These are phyloP conservation scores for Phalaenopsis equestris DNA, from an alignment of 106 monocot genomes.

Conservation along the genomic window DNA sequence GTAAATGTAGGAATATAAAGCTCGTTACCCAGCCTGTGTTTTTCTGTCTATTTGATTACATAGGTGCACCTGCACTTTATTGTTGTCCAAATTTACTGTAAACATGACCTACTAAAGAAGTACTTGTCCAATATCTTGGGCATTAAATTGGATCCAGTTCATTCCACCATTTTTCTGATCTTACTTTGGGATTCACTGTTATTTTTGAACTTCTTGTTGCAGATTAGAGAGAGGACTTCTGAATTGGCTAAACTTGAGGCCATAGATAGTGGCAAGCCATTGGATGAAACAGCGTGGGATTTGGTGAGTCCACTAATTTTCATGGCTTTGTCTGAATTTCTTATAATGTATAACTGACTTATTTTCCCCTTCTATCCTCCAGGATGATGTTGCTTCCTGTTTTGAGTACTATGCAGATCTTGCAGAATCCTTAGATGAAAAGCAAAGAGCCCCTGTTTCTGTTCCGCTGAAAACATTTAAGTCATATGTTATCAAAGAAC, in stretches of 20 bases:
- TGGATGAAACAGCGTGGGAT: conserved; percentile 95
- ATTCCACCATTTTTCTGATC: not conserved
- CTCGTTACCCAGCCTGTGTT: not conserved
- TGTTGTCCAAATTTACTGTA: not conserved
- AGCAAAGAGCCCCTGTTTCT: conserved; percentile 67
- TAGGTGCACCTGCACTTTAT: not conserved
- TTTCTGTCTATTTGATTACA: not conserved
- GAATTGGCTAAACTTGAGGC: conserved; percentile 77
- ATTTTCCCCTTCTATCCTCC: conserved; percentile 5
- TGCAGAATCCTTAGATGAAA: conserved; percentile 77
- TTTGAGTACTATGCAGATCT: conserved; percentile 98
- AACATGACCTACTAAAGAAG: not conserved
- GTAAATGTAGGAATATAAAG: not conserved
- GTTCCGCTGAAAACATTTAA: conserved; percentile 95
- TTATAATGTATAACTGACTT: not conserved
- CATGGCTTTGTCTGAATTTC: not conserved
- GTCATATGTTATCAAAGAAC: conserved; percentile 61
- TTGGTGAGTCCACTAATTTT: conserved; percentile 35
- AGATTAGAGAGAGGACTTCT: conserved; percentile 81
- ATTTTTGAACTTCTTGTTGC: conserved; percentile 9
- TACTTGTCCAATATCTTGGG: not conserved
- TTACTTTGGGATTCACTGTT: not conserved
- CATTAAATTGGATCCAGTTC: not conserved
- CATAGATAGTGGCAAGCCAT: conserved; percentile 93
- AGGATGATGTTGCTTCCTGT: conserved; percentile 99